phyloP scores from a whole-genome alignment of 2,329 filamentous ascomycete species.

The Fusarium piperis region DNA sequence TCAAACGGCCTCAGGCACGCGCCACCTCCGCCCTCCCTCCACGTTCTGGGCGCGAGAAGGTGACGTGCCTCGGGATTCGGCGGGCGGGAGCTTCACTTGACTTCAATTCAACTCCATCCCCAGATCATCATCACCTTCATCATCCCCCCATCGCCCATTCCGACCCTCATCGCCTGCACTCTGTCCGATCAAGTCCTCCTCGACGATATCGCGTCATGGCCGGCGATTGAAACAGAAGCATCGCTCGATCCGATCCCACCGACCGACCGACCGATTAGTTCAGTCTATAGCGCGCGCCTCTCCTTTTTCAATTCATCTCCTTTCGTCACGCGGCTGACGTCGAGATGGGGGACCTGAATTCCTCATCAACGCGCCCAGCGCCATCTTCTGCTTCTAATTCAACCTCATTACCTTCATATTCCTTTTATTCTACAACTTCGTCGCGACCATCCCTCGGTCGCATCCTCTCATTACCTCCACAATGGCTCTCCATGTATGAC shows the following conservation, averaged over 20 bases:
- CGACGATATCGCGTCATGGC: conserved; percentile 28
- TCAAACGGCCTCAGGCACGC: conserved; percentile 37
- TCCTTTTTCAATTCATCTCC: conserved; percentile 21
- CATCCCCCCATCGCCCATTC: conserved; percentile 6
- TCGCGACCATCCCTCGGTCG: conserved; percentile 42
- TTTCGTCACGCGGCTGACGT: conserved; percentile 5
- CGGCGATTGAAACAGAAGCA: conserved; percentile 16
- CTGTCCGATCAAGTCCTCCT: background rate
- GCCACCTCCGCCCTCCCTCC: conserved; percentile 34
- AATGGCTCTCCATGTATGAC: conserved; percentile 78
- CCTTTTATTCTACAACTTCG: conserved; percentile 14
- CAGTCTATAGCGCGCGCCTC: conserved; percentile 19
- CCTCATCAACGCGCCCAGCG: conserved; percentile 32
- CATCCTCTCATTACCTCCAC: conserved; percentile 67
- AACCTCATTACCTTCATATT: conserved; percentile 13
- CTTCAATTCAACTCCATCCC: conserved; percentile 12
- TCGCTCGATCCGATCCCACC: background rate
- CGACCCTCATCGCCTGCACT: background rate
- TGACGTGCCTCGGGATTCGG: conserved; percentile 41
- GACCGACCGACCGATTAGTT: background rate
- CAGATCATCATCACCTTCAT: conserved; percentile 20
- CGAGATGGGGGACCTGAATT: conserved; percentile 26
- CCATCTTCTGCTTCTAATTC: conserved; percentile 34
- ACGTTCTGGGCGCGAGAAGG: conserved; percentile 20
- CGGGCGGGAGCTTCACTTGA: conserved; percentile 14